Base-by-base conservation (phyloP, 805 yeast species). In the Starmerella bombi region DNA sequence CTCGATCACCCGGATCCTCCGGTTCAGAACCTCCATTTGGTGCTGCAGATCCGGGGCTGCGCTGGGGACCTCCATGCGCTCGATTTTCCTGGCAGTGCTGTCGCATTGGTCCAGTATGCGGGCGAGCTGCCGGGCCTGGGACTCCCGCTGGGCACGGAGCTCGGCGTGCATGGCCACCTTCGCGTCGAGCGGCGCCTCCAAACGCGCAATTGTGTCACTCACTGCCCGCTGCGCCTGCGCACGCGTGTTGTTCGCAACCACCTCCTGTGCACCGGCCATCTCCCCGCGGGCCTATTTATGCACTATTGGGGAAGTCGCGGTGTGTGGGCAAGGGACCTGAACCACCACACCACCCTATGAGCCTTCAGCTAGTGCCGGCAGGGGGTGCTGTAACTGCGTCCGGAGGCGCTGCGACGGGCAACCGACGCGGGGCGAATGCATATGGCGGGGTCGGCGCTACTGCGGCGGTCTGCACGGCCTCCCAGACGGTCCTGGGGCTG, bases 1-100 rank as follows among this genome's bases (percentile, higher is more conserved):
- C 33, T 45, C 94, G 33, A 84, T 57, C 1, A 81, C 74, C 35
- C 94, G 60, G 16, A 85, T 59, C 37, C 77, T 75, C 48, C 78
- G 80, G 57, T 84, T 93, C 2, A 81, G 53, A 14, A 69, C 45
- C 54, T 84, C 95, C 0, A 83, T 75, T 49, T 73, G 16, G 28
- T 31, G 25, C 29, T 50, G 53, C 21, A 45, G 19, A n/a, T 38
- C 37, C 7, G 28, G 19, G 16, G 22, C 17, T 5, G 15, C 15
- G 16, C 10, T 5, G 7, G 37, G 12, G 7, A 29, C 39, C 30
- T 29, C 25, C 17, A 25, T 8, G 15, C 32, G 29, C 20, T 34
- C 18, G 18, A 41, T 37, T 28, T 31, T 39, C 16, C n/a, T 7
- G 4, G 38, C 41, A 16, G 23, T 30, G 30, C 36, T 5, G 5